Percentiles rank a stretch among this genome's conserved stretches.
phyloP scores from a whole-genome alignment of 257 asterid species.

The Knoxia roxburghii region DNA sequence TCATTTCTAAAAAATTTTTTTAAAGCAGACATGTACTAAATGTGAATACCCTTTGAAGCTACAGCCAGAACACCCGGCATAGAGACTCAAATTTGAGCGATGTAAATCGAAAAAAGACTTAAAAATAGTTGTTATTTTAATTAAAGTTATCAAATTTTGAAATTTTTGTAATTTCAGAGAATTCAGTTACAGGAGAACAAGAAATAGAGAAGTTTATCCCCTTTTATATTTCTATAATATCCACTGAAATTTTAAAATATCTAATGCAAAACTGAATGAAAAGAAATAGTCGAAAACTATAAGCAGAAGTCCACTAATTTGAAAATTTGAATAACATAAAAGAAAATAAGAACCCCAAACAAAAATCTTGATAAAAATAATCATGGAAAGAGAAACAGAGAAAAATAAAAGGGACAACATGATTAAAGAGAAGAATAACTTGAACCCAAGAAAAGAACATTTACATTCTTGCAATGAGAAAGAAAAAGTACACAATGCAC shows the following conservation, averaged over 20 bases:
- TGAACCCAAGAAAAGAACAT: constrained; percentile 11
- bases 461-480: constrained; percentile 4
- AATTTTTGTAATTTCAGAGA: too few species aligned
- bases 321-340: not conserved
- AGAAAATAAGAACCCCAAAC: not conserved
- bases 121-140: too few species aligned
- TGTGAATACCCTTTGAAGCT: too few species aligned
- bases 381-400: not conserved
- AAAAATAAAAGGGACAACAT: not conserved
- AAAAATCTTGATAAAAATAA: not conserved
- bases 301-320: not conserved
- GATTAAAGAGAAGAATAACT: constrained; percentile 2
- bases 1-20: too few species aligned
- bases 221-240: too few species aligned
- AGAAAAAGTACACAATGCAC: constrained; percentile 1
- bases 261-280: not conserved
- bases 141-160: too few species aligned
- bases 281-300: not conserved
- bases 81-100: too few species aligned
- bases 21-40: too few species aligned
- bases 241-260: not conserved
- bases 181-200: too few species aligned
- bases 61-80: too few species aligned
- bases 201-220: too few species aligned
- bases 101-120: too few species aligned